Conservation (phyloP, 352 stramenopile species). For the Phytopythium montanum region DNA sequence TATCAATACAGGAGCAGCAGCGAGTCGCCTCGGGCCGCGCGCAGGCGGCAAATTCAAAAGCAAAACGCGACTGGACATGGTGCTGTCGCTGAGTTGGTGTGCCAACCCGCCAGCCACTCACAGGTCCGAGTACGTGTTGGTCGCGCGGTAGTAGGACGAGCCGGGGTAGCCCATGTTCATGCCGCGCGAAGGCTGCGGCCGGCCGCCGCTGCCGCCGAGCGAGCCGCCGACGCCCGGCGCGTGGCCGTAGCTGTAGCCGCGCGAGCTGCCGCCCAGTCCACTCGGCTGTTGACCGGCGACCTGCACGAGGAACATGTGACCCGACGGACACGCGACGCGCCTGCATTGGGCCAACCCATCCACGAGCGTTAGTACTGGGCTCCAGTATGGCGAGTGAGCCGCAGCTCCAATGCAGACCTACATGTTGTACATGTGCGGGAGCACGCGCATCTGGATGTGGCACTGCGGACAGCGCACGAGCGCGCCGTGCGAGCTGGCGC, state of each 20-base stretch:
- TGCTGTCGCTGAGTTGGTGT: too few relatives aligned
- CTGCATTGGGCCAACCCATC: conserved; percentile 15
- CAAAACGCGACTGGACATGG: not conserved
- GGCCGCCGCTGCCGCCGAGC: conserved; percentile 10
- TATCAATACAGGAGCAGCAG: conserved; percentile 3
- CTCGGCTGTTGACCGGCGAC: conserved; percentile 44
- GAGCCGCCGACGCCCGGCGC: conserved; percentile 17
- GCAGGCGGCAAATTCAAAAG: not conserved
- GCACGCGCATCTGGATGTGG: conserved; percentile 85
- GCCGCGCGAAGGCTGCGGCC: conserved; percentile 26
- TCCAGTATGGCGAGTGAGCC: not conserved
- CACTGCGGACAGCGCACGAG: conserved; percentile 82
- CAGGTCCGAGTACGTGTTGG: conserved; percentile 52
- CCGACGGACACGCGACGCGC: conserved; percentile 76
- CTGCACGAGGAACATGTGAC: conserved; percentile 86
- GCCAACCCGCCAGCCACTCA: not conserved
- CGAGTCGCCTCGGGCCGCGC: not conserved
- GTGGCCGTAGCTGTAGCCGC: conserved; percentile 21
- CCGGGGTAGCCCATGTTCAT: conserved; percentile 46
- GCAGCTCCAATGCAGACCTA: conserved; percentile 28
- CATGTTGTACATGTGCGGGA: conserved; percentile 90
- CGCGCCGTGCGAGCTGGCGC: conserved; percentile 75
- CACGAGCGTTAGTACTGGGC: not conserved
- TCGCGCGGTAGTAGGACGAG: conserved; percentile 43
- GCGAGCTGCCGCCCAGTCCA: conserved; percentile 9